Conservation (phyloP, 2,329 filamentous ascomycete species). For the Catunica adiposa region DNA sequence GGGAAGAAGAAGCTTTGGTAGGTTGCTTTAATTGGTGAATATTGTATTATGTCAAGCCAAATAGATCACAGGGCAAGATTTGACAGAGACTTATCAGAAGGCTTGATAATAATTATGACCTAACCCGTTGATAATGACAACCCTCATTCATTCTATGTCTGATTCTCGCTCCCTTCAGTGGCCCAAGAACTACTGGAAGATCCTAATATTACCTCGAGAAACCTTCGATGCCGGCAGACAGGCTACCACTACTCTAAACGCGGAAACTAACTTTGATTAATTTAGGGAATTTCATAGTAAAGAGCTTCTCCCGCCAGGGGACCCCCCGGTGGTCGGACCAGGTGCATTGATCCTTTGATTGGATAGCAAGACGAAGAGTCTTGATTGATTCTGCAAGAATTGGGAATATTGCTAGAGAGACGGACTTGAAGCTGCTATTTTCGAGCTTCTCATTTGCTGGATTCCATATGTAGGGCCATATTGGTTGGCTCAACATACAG, state of each 20-base stretch:
- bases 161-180: no score
- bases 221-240: not conserved
- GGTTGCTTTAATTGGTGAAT: no score
- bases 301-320: constrained; percentile 3
- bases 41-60: no score
- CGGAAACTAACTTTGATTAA: not conserved
- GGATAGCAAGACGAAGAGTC: not conserved
- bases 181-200: not conserved
- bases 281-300: not conserved
- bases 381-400: not conserved
- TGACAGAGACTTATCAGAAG: no score
- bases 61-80: no score
- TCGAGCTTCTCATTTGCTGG: not conserved
- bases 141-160: no score
- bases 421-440: not conserved
- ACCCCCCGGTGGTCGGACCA: constrained; percentile 1
- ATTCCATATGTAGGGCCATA: no score
- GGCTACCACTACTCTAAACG: not conserved
- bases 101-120: no score
- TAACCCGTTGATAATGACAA: no score
- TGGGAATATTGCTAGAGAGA: not conserved
- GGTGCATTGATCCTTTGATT: constrained; percentile 7
- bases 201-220: not conserved
- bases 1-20: no score
- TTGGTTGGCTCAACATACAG: no score